A percentile compares a stretch with the other conserved stretches of the same genome.
Conservation (phyloP, 139 green algal genomes). For the Astrephomene gubernaculifera region DNA sequence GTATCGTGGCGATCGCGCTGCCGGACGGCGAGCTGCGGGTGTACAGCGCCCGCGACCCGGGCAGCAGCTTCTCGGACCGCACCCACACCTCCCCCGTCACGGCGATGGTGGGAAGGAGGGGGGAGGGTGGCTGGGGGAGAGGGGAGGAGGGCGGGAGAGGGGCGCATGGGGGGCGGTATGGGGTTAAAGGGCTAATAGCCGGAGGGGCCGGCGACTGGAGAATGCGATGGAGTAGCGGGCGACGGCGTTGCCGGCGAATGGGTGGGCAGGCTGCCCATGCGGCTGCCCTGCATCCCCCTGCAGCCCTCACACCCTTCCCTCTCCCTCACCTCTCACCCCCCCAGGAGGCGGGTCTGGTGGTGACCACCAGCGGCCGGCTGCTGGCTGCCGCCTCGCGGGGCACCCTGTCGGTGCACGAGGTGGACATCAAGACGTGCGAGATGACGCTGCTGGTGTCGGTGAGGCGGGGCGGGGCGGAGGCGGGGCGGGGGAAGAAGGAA, state of each 20-base stretch:
- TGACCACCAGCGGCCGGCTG: conserved; percentile 47
- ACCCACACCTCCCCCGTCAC: conserved; percentile 47
- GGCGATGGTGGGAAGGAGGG: conserved; percentile 31
- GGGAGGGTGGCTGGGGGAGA: neutral
- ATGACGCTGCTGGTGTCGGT: conserved; percentile 44
- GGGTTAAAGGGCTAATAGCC: neutral
- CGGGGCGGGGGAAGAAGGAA: neutral
- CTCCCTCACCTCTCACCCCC: neutral
- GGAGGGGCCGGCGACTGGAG: too few relatives aligned
- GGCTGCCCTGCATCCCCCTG: neutral
- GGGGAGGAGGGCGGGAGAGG: neutral
- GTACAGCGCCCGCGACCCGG: conserved; percentile 45
- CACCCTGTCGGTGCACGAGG: conserved; percentile 50
- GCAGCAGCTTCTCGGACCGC: conserved; percentile 16
- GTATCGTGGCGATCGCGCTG: conserved; percentile 43
- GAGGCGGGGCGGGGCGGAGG: neutral
- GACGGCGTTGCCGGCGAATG: too few relatives aligned
- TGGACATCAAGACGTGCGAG: conserved; percentile 50
- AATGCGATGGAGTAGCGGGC: too few relatives aligned
- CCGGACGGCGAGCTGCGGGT: conserved; percentile 31
- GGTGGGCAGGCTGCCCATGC: too few relatives aligned
- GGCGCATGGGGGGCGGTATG: neutral
- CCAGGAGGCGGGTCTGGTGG: conserved; percentile 50
- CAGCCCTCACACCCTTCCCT: neutral
- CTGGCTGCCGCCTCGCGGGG: conserved; percentile 30